phyloP scores from a whole-genome alignment of 495 filamentous ascomycete genomes.

The Pseudotulostoma volvatum region DNA sequence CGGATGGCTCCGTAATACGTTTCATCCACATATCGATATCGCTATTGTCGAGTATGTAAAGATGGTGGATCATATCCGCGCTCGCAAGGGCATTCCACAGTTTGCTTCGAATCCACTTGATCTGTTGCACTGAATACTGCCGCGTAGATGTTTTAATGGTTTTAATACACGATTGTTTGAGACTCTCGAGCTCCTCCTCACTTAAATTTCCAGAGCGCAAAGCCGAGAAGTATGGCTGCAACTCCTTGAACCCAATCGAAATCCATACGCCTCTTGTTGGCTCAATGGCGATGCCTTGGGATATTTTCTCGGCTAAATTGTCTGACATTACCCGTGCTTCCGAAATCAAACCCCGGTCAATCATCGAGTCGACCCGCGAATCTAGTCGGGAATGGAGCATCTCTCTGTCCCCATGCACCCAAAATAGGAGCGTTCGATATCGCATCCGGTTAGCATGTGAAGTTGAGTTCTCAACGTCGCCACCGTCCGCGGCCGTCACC shows the following conservation, averaged over 20 bases:
- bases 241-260: conserved; percentile 89
- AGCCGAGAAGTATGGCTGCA: conserved; percentile 50
- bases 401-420: conserved; percentile 63
- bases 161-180: conserved; percentile 33
- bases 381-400: conserved; percentile 53
- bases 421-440: conserved; percentile 58
- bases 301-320: conserved; percentile 29
- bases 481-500: no score
- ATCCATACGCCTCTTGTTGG: conserved; percentile 76
- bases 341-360: conserved; percentile 49
- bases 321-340: conserved; percentile 50
- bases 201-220: conserved; percentile 18
- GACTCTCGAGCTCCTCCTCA: conserved; percentile 23
- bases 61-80: conserved; percentile 28
- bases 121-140: conserved; percentile 72
- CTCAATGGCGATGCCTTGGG: conserved; percentile 41
- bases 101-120: conserved; percentile 75
- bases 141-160: conserved; percentile 61
- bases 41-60: conserved; percentile 66
- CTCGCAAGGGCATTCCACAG: conserved; percentile 46
- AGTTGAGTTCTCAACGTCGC: conserved; percentile 3
- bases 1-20: conserved; percentile 46
- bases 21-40: conserved; percentile 38
- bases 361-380: conserved; percentile 66
- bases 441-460: conserved; percentile 19